phyloP scores from a whole-genome alignment of 108 stramenopile species.

The Epithemia pelagica region DNA sequence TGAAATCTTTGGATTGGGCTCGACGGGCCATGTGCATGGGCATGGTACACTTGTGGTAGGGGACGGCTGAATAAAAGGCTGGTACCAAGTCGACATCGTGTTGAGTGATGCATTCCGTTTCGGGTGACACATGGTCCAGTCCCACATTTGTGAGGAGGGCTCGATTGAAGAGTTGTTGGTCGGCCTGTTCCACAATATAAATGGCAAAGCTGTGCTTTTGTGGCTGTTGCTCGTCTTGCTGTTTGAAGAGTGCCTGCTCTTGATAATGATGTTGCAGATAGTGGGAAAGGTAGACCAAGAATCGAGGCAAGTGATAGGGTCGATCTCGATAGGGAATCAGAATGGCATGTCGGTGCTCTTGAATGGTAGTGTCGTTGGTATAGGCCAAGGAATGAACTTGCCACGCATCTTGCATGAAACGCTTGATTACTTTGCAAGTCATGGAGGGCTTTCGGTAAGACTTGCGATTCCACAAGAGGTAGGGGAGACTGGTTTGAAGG shows the following conservation, averaged over 20 bases:
- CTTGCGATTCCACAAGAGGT: not conserved
- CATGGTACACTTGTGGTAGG: not conserved
- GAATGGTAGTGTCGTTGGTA: not conserved
- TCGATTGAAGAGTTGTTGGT: conserved; percentile 2
- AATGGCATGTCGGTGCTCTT: conserved; percentile 4
- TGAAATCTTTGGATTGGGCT: not conserved
- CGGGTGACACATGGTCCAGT: not conserved
- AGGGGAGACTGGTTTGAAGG: not conserved
- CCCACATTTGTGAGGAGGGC: conserved; percentile 4
- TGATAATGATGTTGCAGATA: conserved; percentile 4
- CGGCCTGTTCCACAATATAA: conserved; percentile 7
- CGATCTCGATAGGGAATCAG: conserved; percentile 12
- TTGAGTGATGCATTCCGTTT: not conserved
- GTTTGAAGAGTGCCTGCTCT: no score
- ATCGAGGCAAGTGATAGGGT: conserved; percentile 1
- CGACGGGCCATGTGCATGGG: not conserved
- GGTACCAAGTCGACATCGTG: conserved; percentile 11
- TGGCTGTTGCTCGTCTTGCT: not conserved
- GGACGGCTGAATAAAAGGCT: not conserved
- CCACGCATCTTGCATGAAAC: not conserved
- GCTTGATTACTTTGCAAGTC: not conserved
- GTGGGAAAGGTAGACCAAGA: not conserved
- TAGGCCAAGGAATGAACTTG: not conserved
- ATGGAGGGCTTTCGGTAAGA: not conserved
- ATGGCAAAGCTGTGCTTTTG: not conserved